Evolutionary conservation across 202 grass and related monocot species (phyloP).

Genomic region (Cymbopogon flexuosus): DNA sequence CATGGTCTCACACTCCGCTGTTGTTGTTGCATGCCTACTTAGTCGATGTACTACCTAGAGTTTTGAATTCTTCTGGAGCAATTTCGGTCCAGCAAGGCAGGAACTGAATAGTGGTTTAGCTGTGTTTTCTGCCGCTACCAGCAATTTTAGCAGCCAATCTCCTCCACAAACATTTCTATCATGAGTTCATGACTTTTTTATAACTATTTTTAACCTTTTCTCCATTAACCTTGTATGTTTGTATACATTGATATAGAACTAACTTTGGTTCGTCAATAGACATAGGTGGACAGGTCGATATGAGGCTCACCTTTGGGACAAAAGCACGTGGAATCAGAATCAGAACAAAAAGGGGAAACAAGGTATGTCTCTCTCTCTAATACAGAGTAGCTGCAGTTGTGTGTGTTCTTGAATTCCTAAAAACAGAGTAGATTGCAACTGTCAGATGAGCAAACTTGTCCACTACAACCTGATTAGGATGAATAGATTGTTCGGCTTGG

Average conservation of each 20-base stretch:
- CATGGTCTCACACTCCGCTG: not conserved
- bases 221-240: not conserved
- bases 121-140: not conserved
- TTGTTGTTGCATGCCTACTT: not conserved
- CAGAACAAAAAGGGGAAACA: conserved; percentile 99
- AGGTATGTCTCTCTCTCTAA: conserved; percentile 43
- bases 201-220: not conserved
- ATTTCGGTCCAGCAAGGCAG: not conserved
- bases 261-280: conserved; percentile 39
- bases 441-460: not conserved
- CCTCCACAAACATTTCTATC: not conserved
- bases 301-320: conserved; percentile 99
- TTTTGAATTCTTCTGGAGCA: not conserved
- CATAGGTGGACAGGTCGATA: conserved; percentile 99
- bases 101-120: too few species aligned
- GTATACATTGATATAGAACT: conserved; percentile 14
- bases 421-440: not conserved
- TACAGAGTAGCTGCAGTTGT: not conserved
- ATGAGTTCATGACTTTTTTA: not conserved
- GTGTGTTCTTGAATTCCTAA: not conserved
- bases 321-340: conserved; percentile 99
- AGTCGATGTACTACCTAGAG: not conserved
- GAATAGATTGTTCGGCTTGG: not conserved
- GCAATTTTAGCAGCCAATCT: not conserved
- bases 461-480: conserved; percentile 4